A percentile compares a stretch with the other conserved stretches of the same genome.
Conservation (phyloP, 345 rosid genomes). For the Populus simonii region DNA sequence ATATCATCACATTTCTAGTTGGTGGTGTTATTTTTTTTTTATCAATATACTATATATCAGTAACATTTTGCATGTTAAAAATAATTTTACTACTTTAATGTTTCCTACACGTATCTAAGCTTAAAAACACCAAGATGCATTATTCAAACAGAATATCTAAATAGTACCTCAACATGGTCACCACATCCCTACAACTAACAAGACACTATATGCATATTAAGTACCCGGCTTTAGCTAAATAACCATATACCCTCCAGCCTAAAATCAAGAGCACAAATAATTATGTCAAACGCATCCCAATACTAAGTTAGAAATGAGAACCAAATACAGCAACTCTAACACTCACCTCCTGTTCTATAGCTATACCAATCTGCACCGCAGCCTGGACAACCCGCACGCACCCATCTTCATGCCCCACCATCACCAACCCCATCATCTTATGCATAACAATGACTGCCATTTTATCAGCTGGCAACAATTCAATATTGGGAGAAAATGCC, state of each 20-base stretch:
- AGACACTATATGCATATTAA: background rate
- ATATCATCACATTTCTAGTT: background rate
- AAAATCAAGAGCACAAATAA: background rate
- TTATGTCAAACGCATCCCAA: background rate
- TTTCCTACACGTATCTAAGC: background rate
- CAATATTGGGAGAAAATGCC: conserved; percentile 77
- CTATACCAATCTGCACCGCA: conserved; percentile 74
- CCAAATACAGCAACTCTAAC: background rate
- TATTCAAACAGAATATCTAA: background rate
- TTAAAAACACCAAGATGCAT: background rate
- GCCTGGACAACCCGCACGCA: conserved; percentile 85
- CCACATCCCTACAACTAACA: background rate
- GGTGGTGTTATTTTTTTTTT: background rate
- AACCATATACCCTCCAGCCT: background rate
- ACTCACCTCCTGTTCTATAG: conserved; percentile 86
- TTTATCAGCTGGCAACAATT: conserved; percentile 76
- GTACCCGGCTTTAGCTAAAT: background rate
- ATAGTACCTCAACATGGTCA: background rate
- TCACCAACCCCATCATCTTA: conserved; percentile 81
- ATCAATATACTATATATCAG: background rate
- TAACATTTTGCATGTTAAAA: background rate
- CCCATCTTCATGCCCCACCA: conserved; percentile 62
- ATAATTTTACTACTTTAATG: background rate
- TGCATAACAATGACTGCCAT: conserved; percentile 96
- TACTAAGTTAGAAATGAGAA: background rate